These are phyloP conservation scores for Phytophthora rubi DNA, from an alignment of 352 stramenopile genomes.

Conservation along the genomic window DNA sequence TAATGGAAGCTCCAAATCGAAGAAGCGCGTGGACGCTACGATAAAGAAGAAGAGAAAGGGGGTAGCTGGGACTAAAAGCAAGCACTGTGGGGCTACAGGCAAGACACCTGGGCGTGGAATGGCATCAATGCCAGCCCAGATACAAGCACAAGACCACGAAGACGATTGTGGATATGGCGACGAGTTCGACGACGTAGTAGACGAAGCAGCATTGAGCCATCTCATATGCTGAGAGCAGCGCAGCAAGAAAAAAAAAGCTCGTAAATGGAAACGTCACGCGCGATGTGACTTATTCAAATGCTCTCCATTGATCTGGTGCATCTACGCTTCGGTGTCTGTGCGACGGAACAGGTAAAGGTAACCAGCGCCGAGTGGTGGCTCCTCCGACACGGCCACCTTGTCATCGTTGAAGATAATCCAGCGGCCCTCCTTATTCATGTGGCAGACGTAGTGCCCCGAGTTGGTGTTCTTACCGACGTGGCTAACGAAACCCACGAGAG, in stretches of 20 bases:
- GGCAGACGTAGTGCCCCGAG: slow-evolving; percentile 98
- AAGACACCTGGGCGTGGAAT: background rate
- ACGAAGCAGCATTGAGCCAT: slow-evolving; percentile 62
- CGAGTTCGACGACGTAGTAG: slow-evolving; percentile 85
- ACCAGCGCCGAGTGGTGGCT: slow-evolving; percentile 93
- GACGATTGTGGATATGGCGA: slow-evolving; percentile 72
- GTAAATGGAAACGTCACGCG: slow-evolving; percentile 12
- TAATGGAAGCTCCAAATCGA: slow-evolving; percentile 24
- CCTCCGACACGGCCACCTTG: slow-evolving; percentile 96
- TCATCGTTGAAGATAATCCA: slow-evolving; percentile 99
- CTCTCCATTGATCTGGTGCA: slow-evolving; percentile 2
- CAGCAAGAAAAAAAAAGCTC: background rate
- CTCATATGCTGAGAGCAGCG: slow-evolving; percentile 53
- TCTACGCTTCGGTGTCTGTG: slow-evolving; percentile 45
- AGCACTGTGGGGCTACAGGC: background rate
- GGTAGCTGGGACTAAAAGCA: slow-evolving; percentile 6
- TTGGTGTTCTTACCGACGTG: slow-evolving; percentile 98
- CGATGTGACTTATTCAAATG: slow-evolving; percentile 17
- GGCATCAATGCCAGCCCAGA: background rate
- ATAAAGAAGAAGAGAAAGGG: slow-evolving; percentile 12
- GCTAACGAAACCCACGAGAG: slow-evolving; percentile 97
- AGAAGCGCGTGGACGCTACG: slow-evolving; percentile 13
- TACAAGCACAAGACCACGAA: slow-evolving; percentile 35
- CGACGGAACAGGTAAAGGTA: slow-evolving; percentile 97
- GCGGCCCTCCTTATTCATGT: slow-evolving; percentile 96